These are phyloP conservation scores for Zizania palustris DNA, from an alignment of 202 grass and related monocot species.

Conservation along the genomic window DNA sequence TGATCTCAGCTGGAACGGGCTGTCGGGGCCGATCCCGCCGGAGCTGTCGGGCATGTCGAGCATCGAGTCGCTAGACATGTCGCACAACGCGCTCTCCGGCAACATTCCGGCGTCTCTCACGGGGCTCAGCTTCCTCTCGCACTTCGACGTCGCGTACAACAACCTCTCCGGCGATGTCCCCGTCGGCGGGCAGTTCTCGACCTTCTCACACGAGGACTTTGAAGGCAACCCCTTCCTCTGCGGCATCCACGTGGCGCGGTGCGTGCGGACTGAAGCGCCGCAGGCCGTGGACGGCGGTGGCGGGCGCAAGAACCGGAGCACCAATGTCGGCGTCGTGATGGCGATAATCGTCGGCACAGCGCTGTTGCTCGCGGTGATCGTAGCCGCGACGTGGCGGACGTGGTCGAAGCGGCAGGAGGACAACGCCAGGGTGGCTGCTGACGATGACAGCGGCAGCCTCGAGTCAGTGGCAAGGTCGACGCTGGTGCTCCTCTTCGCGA, in stretches of 20 bases:
- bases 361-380: constrained; percentile 44
- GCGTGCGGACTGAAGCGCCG: not conserved
- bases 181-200: constrained; percentile 56
- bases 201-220: constrained; percentile 45
- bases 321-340: constrained; percentile 44
- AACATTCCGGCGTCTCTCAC: constrained; percentile 45
- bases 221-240: constrained; percentile 41
- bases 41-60: constrained; percentile 47
- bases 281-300: not conserved
- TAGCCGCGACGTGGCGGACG: constrained; percentile 34
- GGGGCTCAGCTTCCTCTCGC: constrained; percentile 49
- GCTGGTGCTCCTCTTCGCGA: constrained; percentile 52
- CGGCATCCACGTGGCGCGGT: constrained; percentile 40
- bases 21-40: constrained; percentile 46
- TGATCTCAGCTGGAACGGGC: constrained; percentile 53
- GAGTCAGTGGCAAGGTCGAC: constrained; percentile 31
- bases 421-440: constrained; percentile 73
- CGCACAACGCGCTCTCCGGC: constrained; percentile 46
- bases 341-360: constrained; percentile 54
- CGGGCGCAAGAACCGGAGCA: constrained; percentile 19
- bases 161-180: constrained; percentile 53
- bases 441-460: constrained; percentile 41
- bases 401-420: constrained; percentile 60
- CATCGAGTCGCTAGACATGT: constrained; percentile 54
- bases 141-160: constrained; percentile 49